Evolutionary conservation across 768 basidiomycete genomes (phyloP), one percentile per base, ranked within the genome.

Genomic region (Lentinus brumalis): DNA sequence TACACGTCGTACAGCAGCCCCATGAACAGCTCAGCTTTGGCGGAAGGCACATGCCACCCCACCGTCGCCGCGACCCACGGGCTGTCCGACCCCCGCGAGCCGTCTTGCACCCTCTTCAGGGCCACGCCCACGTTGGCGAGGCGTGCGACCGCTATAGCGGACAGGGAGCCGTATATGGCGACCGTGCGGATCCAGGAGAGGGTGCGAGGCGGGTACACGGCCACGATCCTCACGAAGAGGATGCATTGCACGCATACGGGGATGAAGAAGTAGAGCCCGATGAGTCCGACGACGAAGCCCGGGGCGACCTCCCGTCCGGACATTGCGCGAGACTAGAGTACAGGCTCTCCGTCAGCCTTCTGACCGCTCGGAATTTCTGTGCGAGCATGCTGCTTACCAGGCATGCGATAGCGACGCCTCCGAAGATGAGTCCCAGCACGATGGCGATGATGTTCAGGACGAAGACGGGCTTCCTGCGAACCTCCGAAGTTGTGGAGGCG

Each of bases 201-300:
- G 6, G 57, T 45, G 3, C 53, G 54, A 2, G 67, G 62, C 0
- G 77, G 76, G 57, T 72, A 78, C 8, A 78, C 72, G 5, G 73
- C 73, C 35, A 71, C 56, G 7, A 79, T 66, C 1, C 77, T 71
- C 52, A 77, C 64, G 26, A 76, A 42, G n/a, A 79, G 72, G 49
- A 78, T 74, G 7, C 69, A 73, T 56, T 79, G 76, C 35, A 76
- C 70, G 50, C 77, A 66, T 1, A 77, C 44, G 10, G 77, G 76
- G 1, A 73, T 69, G 47, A 71, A 60, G 14, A 69, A 59, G 14
- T 67, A 60, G 47, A 78, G 52, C 0, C 60, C 45, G 15, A 70
- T 66, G 58, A 67, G 69, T 1, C 66, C 66, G 7, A 70, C 66
- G 31, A 67, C 64, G 12, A 71, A 40, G 4, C 61, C 4, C 59